Percentiles rank a stretch among this genome's conserved stretches.
Conservation (phyloP, 768 basidiomycete genomes). For the Leccinum longicurvipes region DNA sequence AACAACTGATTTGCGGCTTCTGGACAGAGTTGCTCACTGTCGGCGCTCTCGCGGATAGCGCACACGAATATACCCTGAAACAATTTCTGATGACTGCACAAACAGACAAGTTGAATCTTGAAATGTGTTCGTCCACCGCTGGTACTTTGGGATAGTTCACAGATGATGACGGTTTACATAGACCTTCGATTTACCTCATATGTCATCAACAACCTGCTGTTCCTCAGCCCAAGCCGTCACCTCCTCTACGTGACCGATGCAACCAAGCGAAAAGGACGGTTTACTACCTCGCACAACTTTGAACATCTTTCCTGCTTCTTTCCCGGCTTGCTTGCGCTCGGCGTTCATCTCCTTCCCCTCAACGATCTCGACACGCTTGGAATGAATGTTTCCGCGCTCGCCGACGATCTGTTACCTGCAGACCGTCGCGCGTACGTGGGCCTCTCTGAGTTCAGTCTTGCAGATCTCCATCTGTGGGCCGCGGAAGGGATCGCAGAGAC, state of each 20-base stretch:
- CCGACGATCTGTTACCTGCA: slow-evolving; percentile 15
- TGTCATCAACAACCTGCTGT: slow-evolving; percentile 52
- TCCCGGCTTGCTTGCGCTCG: slow-evolving; percentile 71
- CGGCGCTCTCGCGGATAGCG: slow-evolving; percentile 65
- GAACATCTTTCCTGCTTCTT: slow-evolving; percentile 79
- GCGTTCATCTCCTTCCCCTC: slow-evolving; percentile 59
- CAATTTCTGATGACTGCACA: slow-evolving; percentile 63
- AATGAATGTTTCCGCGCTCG: slow-evolving; percentile 41
- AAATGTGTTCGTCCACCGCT: slow-evolving; percentile 54
- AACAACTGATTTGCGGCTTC: background rate
- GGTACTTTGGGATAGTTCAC: background rate
- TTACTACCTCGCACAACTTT: slow-evolving; percentile 43
- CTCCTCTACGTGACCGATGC: slow-evolving; percentile 61
- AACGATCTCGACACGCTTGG: slow-evolving; percentile 48
- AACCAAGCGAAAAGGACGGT: slow-evolving; percentile 16
- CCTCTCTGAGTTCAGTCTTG: slow-evolving; percentile 45
- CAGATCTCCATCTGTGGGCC: slow-evolving; percentile 67
- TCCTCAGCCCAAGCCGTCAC: slow-evolving; percentile 12
- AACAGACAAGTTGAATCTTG: slow-evolving; percentile 59
- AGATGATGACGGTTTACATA: slow-evolving; percentile 20
- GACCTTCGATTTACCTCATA: slow-evolving; percentile 60
- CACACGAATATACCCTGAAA: slow-evolving; percentile 76
- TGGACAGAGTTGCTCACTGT: slow-evolving; percentile 46
- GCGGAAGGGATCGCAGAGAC: slow-evolving; percentile 74
- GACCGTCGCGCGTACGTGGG: slow-evolving; percentile 31